These are phyloP conservation scores for Leptoxyphium fumago DNA, from an alignment of 2,329 filamentous ascomycete species.

Conservation along the genomic window DNA sequence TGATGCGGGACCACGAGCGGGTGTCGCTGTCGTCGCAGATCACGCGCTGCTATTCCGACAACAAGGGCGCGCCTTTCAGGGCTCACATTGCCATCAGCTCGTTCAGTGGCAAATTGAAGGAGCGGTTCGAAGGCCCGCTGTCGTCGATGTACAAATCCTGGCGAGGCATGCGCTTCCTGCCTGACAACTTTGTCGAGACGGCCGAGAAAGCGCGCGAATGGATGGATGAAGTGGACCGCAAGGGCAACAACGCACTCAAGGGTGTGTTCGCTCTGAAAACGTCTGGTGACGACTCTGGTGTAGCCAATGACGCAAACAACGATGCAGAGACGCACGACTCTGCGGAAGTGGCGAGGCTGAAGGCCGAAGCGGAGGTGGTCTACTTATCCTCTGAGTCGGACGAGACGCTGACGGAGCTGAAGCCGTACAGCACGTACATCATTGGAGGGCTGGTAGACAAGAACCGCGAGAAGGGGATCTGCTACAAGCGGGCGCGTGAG, in stretches of 20 bases:
- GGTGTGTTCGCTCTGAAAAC: not conserved
- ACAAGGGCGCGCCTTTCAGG: slow-evolving; percentile 51
- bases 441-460: slow-evolving; percentile 91
- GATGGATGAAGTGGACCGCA: slow-evolving; percentile 44
- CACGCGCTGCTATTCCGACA: slow-evolving; percentile 80
- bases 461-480: slow-evolving; percentile 90
- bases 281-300: slow-evolving; percentile 1
- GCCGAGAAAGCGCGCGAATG: slow-evolving; percentile 48
- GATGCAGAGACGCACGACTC: slow-evolving; percentile 4
- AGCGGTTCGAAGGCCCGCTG: slow-evolving; percentile 67
- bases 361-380: slow-evolving; percentile 45
- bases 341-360: slow-evolving; percentile 3
- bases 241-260: slow-evolving; percentile 11
- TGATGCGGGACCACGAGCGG: slow-evolving; percentile 78
- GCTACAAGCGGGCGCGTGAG: slow-evolving; percentile 65
- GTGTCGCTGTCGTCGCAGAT: slow-evolving; percentile 73
- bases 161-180: slow-evolving; percentile 61
- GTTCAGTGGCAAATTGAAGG: slow-evolving; percentile 58
- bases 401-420: slow-evolving; percentile 65
- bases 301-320: slow-evolving; percentile 12
- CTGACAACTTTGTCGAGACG: slow-evolving; percentile 58
- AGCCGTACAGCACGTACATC: slow-evolving; percentile 81
- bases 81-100: slow-evolving; percentile 63
- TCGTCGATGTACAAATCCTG: slow-evolving; percentile 58
- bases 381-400: slow-evolving; percentile 91